Evolutionary conservation across 2,329 filamentous ascomycete species (phyloP).

Genomic region (Arthrobotrys iridis): DNA sequence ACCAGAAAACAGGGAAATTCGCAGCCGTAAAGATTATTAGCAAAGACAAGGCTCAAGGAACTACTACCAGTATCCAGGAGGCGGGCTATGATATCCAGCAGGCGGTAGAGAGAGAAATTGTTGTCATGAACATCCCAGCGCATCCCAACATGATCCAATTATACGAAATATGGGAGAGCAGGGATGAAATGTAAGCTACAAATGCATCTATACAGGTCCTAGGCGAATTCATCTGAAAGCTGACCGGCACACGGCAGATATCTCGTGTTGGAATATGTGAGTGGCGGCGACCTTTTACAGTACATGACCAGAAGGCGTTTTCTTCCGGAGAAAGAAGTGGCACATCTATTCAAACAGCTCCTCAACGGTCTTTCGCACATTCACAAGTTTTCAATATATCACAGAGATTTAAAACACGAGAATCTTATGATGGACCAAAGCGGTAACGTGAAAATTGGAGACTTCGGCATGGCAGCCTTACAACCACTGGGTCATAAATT

Average conservation of each 20-base stretch:
- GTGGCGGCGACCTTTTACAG: conserved; percentile 84
- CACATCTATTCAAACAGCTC: conserved; percentile 91
- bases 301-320: conserved; percentile 80
- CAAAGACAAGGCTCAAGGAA: conserved; percentile 66
- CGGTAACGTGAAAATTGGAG: conserved; percentile 87
- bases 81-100: conserved; percentile 24
- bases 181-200: conserved; percentile 82
- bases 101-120: conserved; percentile 89
- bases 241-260: conserved; percentile 71
- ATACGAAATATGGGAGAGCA: conserved; percentile 98
- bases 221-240: neutral
- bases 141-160: conserved; percentile 94
- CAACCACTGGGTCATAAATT: conserved; percentile 82
- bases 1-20: conserved; percentile 78
- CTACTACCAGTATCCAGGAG: conserved; percentile 34
- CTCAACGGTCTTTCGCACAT: conserved; percentile 92
- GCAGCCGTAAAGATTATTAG: conserved; percentile 97
- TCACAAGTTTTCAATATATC: conserved; percentile 92
- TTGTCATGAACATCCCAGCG: conserved; percentile 94
- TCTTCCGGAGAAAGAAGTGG: conserved; percentile 80
- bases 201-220: neutral
- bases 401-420: conserved; percentile 95
- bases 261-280: conserved; percentile 90
- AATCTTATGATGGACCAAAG: conserved; percentile 86
- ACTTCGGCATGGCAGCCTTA: conserved; percentile 97